These are phyloP conservation scores for Metarhizium humberi DNA, from an alignment of 2,329 filamentous ascomycete species.

Conservation along the genomic window DNA sequence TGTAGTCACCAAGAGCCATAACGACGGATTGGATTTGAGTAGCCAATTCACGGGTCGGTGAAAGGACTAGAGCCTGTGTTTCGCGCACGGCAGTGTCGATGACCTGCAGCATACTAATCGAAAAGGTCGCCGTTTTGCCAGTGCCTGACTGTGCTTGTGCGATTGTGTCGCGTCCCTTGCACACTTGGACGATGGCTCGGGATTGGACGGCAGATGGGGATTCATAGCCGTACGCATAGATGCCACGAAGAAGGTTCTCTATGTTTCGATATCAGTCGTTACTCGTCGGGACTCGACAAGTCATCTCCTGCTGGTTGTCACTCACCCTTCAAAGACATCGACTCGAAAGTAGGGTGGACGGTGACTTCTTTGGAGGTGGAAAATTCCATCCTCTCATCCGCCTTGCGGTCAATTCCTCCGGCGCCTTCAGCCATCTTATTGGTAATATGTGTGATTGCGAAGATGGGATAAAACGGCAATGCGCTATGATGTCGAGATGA, in stretches of 20 bases:
- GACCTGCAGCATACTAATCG: slow-evolving; percentile 90
- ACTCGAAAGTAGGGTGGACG: slow-evolving; percentile 86
- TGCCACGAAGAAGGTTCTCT: slow-evolving; percentile 91
- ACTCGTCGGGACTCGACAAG: neutral
- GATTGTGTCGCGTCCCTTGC: slow-evolving; percentile 97
- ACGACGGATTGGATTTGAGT: slow-evolving; percentile 98
- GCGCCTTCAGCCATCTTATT: slow-evolving; percentile 75
- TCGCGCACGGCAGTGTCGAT: slow-evolving; percentile 90
- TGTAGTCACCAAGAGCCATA: slow-evolving; percentile 99
- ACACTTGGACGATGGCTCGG: slow-evolving; percentile 95
- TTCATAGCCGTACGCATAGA: slow-evolving; percentile 98
- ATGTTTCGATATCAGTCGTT: neutral
- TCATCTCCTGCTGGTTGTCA: slow-evolving; percentile 10
- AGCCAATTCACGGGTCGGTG: slow-evolving; percentile 90
- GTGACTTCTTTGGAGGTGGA: slow-evolving; percentile 96
- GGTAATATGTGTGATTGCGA: neutral
- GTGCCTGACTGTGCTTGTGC: slow-evolving; percentile 96
- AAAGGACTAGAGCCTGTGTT: slow-evolving; percentile 90
- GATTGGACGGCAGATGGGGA: slow-evolving; percentile 97
- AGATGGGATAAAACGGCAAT: neutral
- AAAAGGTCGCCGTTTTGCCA: slow-evolving; percentile 94
- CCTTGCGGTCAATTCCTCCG: slow-evolving; percentile 73
- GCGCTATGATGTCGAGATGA: neutral
- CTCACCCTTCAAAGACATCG: slow-evolving; percentile 83
- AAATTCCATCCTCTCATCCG: slow-evolving; percentile 96